phyloP scores from a whole-genome alignment of 345 rosid species.

The Euphorbia peplus region DNA sequence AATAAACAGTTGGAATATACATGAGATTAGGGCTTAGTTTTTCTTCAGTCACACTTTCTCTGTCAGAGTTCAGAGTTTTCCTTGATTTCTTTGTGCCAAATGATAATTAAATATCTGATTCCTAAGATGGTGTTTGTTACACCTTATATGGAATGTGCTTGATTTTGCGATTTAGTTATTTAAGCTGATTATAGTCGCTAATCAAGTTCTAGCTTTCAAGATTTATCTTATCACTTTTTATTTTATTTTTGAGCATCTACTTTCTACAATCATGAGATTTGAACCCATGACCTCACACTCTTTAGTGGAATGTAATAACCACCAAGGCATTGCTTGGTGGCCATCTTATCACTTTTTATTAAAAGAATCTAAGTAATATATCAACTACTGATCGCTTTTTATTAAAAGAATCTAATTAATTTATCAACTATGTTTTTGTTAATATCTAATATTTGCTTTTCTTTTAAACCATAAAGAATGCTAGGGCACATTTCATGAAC shows the following conservation, averaged over 20 bases:
- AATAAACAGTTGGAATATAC: neutral
- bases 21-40: neutral
- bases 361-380: too few relatives aligned
- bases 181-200: neutral
- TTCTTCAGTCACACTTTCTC: neutral
- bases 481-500: neutral
- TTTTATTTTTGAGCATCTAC: too few relatives aligned
- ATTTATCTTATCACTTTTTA: neutral
- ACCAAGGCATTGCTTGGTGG: too few relatives aligned
- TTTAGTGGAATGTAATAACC: too few relatives aligned
- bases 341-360: too few relatives aligned
- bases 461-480: neutral
- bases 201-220: neutral
- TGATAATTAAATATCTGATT: neutral
- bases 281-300: too few relatives aligned
- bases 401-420: too few relatives aligned
- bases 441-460: neutral
- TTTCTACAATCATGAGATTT: too few relatives aligned
- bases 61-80: neutral
- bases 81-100: neutral
- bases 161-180: neutral
- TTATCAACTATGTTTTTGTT: neutral
- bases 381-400: too few relatives aligned
- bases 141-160: neutral
- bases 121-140: too few relatives aligned